These are phyloP conservation scores for Rhizomucor miehei DNA, from an alignment of 371 early-diverging fungal species.

Conservation along the genomic window DNA sequence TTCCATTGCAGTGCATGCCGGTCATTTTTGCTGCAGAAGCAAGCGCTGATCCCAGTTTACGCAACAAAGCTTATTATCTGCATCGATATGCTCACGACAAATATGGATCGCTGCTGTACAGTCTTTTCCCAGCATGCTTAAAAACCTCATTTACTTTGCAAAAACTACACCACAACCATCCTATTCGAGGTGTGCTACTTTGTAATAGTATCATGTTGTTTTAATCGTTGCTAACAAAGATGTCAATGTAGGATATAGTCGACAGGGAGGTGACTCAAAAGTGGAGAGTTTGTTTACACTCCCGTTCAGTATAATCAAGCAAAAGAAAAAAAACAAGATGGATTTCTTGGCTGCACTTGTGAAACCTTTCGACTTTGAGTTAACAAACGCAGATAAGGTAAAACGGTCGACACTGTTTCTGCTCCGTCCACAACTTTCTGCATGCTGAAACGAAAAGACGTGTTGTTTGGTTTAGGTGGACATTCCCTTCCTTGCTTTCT, in stretches of 20 bases:
- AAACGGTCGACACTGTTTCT: neutral
- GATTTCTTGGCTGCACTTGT: slow-evolving; percentile 71
- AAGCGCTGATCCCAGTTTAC: slow-evolving; percentile 54
- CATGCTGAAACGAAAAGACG: neutral
- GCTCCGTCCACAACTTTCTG: neutral
- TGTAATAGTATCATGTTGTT: too few relatives aligned
- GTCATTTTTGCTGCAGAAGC: slow-evolving; percentile 83
- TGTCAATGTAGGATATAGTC: slow-evolving; percentile 41
- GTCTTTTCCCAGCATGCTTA: slow-evolving; percentile 4
- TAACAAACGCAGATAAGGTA: slow-evolving; percentile 22
- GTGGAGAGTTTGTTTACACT: slow-evolving; percentile 61
- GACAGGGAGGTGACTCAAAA: slow-evolving; percentile 45
- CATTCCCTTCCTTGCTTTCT: slow-evolving; percentile 64
- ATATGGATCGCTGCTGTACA: slow-evolving; percentile 80
- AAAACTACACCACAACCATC: slow-evolving; percentile 26
- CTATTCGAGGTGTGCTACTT: slow-evolving; percentile 35
- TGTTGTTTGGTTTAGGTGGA: slow-evolving; percentile 32
- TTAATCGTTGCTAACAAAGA: neutral
- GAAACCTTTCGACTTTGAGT: slow-evolving; percentile 64
- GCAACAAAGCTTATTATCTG: slow-evolving; percentile 67
- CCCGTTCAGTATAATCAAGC: slow-evolving; percentile 66
- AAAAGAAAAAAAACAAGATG: slow-evolving; percentile 66
- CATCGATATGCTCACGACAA: slow-evolving; percentile 78
- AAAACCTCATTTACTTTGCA: slow-evolving; percentile 53
- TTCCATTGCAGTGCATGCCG: slow-evolving; percentile 64